A percentile compares a stretch with the other conserved stretches of the same genome.
Evolutionary conservation across 176 grass and related monocot species (phyloP).

Genomic region (Juncus inflexus): DNA sequence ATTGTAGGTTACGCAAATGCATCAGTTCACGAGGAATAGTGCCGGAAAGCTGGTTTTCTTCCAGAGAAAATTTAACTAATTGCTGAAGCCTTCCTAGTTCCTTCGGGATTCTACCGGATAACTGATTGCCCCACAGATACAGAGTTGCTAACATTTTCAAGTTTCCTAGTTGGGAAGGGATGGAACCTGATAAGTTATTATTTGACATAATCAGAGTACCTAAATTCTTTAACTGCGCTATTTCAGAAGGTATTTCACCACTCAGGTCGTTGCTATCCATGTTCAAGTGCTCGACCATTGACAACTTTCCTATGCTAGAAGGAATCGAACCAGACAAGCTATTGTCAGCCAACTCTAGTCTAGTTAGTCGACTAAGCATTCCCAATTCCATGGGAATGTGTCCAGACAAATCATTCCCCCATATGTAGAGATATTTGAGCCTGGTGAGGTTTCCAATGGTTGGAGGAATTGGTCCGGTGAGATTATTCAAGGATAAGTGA

Average conservation of each 20-base stretch:
- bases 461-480: constrained; percentile 45
- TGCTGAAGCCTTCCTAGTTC: too few species aligned
- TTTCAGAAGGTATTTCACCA: constrained; percentile 41
- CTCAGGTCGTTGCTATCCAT: constrained; percentile 54
- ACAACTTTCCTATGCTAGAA: constrained; percentile 48
- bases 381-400: constrained; percentile 36
- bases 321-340: constrained; percentile 52
- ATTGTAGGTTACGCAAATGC: too few species aligned
- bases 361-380: constrained; percentile 38
- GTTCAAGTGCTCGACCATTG: constrained; percentile 29
- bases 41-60: too few species aligned
- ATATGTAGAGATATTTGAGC: constrained; percentile 43
- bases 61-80: too few species aligned
- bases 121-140: too few species aligned
- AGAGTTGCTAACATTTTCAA: too few species aligned
- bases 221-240: constrained; percentile 2
- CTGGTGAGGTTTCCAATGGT: constrained; percentile 41
- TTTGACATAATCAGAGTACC: too few species aligned
- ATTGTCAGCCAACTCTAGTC: constrained; percentile 46
- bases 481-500: constrained; percentile 36
- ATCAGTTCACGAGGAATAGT: too few species aligned
- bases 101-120: too few species aligned
- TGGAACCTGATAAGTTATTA: too few species aligned
- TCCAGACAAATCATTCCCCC: constrained; percentile 38
- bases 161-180: too few species aligned